Evolutionary conservation across 139 green algal genomes (phyloP), one percentile per base, ranked within the genome.

Genomic region (Limnomonas spitsbergensis): DNA sequence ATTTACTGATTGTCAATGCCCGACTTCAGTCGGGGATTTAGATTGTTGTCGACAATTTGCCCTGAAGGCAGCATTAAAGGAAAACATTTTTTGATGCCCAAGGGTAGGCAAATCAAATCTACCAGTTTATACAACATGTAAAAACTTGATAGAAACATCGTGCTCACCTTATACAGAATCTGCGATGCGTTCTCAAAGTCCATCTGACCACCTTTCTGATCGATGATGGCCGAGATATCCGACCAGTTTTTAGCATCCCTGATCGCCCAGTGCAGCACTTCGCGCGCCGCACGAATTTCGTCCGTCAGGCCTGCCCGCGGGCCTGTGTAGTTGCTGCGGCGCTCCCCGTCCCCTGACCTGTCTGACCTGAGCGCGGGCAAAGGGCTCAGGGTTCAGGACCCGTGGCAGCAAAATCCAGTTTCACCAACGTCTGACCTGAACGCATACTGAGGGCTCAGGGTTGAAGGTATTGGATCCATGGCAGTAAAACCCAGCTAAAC

Each of bases 131-230:
- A 3, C 0, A 40, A n/a, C n/a, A n/a, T n/a, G n/a, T n/a, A n/a
- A n/a, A n/a, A n/a, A n/a, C n/a, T n/a, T n/a, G n/a, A n/a, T n/a
- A n/a, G n/a, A n/a, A n/a, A n/a, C n/a, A n/a, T n/a, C n/a, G n/a
- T n/a, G n/a, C 0, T 53, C 71, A 83, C 53, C 56, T 76, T 83
- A 42, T 67, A 47, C 34, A 84, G 38, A 37, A 84, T 77, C 47
- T 9, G 3, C 9, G n/a, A 1, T 29, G 75, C 72, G 52, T 84
- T 77, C 37, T 84, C 79, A 7, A 20, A 61, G 24, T 84, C 79
- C 42, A 84, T 73, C n/a, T 31, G 38, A 37, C 26, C 40, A 26
- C 79, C 66, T 14, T 54, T 70, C 2, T 53, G 24, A 61, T 77
- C 73, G 9, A 84, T 39, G 20, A 84, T 1, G 20, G 66, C 35